These are phyloP conservation scores for Tephrocybe sp. DNA, from an alignment of 768 basidiomycete species.

Conservation along the genomic window DNA sequence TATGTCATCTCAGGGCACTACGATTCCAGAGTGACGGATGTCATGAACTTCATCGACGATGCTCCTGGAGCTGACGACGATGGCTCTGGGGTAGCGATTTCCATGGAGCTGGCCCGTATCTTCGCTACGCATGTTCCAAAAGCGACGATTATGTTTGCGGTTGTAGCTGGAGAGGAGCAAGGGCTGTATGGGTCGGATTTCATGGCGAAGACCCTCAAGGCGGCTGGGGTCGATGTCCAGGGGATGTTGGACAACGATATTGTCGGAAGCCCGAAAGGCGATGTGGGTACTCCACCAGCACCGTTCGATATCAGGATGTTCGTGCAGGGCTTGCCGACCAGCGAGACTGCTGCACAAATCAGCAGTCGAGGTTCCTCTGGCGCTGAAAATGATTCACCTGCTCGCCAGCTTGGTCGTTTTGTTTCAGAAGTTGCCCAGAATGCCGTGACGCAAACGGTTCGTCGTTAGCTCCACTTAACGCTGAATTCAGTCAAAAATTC, in stretches of 20 bases:
- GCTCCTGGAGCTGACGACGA: constrained; percentile 57
- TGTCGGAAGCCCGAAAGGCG: constrained; percentile 50
- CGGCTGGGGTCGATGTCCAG: constrained; percentile 48
- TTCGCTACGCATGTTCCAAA: constrained; percentile 46
- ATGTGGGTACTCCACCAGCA: constrained; percentile 41
- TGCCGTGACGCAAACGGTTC: constrained; percentile 42
- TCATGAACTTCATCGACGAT: constrained; percentile 41
- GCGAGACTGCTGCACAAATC: constrained; percentile 38
- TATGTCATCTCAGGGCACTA: constrained; percentile 59
- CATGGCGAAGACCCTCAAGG: constrained; percentile 42
- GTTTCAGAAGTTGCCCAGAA: constrained; percentile 52
- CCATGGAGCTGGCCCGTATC: constrained; percentile 51
- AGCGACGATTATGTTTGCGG: constrained; percentile 53
- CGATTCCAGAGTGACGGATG: constrained; percentile 44
- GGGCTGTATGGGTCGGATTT: constrained; percentile 48
- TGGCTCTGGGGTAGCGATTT: constrained; percentile 54
- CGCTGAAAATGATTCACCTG: constrained; percentile 54
- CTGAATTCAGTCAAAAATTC: neutral
- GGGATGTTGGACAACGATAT: constrained; percentile 62
- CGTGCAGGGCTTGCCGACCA: constrained; percentile 47
- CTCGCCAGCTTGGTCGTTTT: constrained; percentile 52
- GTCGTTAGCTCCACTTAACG: constrained; percentile 9
- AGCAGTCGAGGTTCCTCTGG: constrained; percentile 38
- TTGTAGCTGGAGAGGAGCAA: constrained; percentile 54
- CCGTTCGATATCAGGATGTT: constrained; percentile 54